Base-by-base conservation (phyloP, 768 basidiomycete genomes). In the Zangia roseola region DNA sequence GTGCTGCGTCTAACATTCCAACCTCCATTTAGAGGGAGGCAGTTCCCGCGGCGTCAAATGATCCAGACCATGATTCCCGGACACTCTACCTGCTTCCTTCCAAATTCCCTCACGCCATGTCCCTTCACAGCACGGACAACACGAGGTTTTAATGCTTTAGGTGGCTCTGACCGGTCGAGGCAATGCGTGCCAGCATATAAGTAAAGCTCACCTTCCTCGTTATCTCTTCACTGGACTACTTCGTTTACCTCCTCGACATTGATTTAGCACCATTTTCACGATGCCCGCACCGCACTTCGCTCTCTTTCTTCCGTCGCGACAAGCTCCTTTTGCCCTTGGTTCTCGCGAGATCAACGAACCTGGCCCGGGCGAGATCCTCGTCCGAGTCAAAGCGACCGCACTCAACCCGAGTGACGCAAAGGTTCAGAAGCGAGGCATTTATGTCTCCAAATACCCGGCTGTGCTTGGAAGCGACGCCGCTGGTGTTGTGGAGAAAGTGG, bases 401-500 rank as follows among this genome's bases (percentile, higher is more conserved):
- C 61, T 81, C 40, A 81, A 82, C 52, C 81, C 81, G 2, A 69
- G 72, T 13, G 81, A 83, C 50, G 78, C 77, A 63, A 79, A 78
- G 57, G 69, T 79, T 23, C 76, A 76, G 47, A 71, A 63, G 41
- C 66, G 65, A 40, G 71, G 69, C 2, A 54, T 68, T 23, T 70
- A 71, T 45, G 59, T 74, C 34, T 66, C 70, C 20, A 54, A 68
- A 16, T 81, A 65, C 52, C 81, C 77, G 12, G 71, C 71, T 5
- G 62, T 82, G 2, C 49, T 77, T 0, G 82, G 82, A 1, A 65
- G 60, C 9, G 81, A 83, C 43, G 67, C 71, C 28, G 75, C 81
- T 34, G 82, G 82, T 5, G 71, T 74, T 2, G 74, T 83, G 6
- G 74, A 72, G 20, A 71, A 66, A 26, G 68, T 83, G 38, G 82